Evolutionary conservation across 2,329 filamentous ascomycete genomes (phyloP), one percentile per base, ranked within the genome.

Genomic region (Cryphonectria parasitica): DNA sequence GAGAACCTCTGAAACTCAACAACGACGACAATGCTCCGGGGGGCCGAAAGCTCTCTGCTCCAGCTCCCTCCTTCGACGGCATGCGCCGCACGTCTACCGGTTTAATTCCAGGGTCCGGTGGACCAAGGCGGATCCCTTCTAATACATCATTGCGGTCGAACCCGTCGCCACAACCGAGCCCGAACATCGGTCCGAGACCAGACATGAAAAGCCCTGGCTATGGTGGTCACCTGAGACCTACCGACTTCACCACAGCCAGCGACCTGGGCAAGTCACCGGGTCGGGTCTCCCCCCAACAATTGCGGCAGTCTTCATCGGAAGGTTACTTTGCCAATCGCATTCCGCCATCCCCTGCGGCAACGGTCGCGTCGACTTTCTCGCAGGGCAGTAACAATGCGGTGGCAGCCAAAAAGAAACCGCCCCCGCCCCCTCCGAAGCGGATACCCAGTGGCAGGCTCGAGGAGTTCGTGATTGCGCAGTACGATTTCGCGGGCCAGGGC

Each of bases 321-420:
- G 80, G 81, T 70, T 78, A 81, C 68, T 81, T 80, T 66, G 73
- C 73, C 56, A 70, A 71, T 66, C 64, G 74, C 71, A 39, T 74
- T 74, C 36, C 68, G 75, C 69, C 15, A 71, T 73, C 74, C 31
- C 69, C 77, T 19, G 73, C 77, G 36, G 76, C 78, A 15, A 77
- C 76, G 8, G 63, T 74, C 58, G 70, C 76, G 41, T 77, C 77
- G 19, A 77, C 68, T 19, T 62, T 74, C 0, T 79, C 79, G 5
- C 70, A 69, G 69, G 60, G 68, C 31, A 71, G 43, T 31, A 67
- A 49, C 36, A 61, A 61, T 49, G 78, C 74, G 67, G 73, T 73
- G 5, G 82, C 80, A 5, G 92, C 92, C 82, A 95, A 95, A 83
- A 92, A 92, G 80, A 90, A 90, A 0, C 91, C 92, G 0, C 92